Percentiles rank a stretch among this genome's conserved stretches.
These are phyloP conservation scores for Macrocybe gigantea DNA, from an alignment of 768 basidiomycete genomes.

Conservation along the genomic window DNA sequence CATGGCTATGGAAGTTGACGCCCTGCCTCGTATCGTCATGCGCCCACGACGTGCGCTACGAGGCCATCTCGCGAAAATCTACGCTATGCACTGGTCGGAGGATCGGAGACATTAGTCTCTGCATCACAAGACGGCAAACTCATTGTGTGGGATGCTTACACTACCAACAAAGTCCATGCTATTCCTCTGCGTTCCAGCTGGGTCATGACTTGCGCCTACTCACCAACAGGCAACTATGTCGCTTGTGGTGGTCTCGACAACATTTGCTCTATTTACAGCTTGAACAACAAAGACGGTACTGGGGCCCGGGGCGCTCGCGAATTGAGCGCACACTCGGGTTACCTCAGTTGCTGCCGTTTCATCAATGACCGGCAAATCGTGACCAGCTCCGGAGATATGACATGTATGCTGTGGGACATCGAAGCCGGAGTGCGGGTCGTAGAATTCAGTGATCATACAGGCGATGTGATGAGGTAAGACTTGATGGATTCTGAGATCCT, in stretches of 20 bases:
- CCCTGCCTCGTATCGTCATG: slow-evolving; percentile 95
- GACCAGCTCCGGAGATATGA: slow-evolving; percentile 98
- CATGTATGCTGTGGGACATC: slow-evolving; percentile 99
- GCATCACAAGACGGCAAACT: slow-evolving; percentile 99
- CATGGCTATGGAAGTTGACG: slow-evolving; percentile 97
- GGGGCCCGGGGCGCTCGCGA: slow-evolving; percentile 88
- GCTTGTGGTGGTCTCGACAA: slow-evolving; percentile 99
- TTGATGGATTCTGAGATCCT: neutral
- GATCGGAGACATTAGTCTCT: slow-evolving; percentile 96
- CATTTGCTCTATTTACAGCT: slow-evolving; percentile 97
- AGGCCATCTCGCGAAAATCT: slow-evolving; percentile 98
- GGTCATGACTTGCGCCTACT: slow-evolving; percentile 99
- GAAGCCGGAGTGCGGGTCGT: slow-evolving; percentile 96
- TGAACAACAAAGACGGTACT: slow-evolving; percentile 76
- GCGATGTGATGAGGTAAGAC: slow-evolving; percentile 97
- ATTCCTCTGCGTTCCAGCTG: slow-evolving; percentile 96
- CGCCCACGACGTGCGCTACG: slow-evolving; percentile 91
- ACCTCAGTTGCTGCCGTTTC: slow-evolving; percentile 97
- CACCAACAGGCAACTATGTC: slow-evolving; percentile 94
- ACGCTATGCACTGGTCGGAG: slow-evolving; percentile 99
- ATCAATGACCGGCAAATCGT: slow-evolving; percentile 99
- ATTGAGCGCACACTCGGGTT: slow-evolving; percentile 95
- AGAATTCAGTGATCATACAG: slow-evolving; percentile 98
- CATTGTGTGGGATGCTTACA: slow-evolving; percentile 99
- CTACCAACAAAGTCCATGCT: slow-evolving; percentile 99